Evolutionary conservation across 306 rosid species (phyloP).

Genomic region (Morella rubra): DNA sequence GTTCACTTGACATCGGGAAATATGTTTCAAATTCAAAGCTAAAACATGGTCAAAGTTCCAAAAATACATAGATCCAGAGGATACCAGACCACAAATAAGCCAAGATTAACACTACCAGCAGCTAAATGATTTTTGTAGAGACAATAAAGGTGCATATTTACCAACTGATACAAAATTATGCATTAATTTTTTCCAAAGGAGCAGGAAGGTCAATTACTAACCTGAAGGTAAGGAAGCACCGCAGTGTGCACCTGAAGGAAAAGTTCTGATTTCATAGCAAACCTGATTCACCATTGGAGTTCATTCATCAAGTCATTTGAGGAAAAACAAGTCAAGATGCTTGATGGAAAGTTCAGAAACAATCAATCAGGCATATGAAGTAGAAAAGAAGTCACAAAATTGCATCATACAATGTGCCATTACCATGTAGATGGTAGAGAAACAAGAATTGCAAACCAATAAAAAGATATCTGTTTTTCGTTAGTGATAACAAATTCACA

Average conservation of each 20-base stretch:
- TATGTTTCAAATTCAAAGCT: conserved; percentile 14
- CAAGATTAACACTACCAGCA: not conserved
- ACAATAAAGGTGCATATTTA: not conserved
- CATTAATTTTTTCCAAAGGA: not conserved
- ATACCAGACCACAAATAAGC: not conserved
- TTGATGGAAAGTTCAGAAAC: conserved; percentile 5
- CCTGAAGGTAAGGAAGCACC: conserved; percentile 83
- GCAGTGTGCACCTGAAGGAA: conserved; percentile 52
- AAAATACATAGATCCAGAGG: not conserved
- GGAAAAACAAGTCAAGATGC: conserved; percentile 16
- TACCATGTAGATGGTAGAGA: not conserved
- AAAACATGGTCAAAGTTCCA: conserved; percentile 1
- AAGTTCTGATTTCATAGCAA: conserved; percentile 57
- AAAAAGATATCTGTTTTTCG: not conserved
- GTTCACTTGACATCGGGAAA: conserved; percentile 4
- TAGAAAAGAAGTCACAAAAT: not conserved
- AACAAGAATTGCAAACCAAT: not conserved
- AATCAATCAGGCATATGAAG: conserved; percentile 6
- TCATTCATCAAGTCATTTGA: not conserved
- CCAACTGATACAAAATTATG: not conserved
- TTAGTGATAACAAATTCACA: not conserved
- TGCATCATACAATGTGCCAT: not conserved
- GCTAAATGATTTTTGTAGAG: not conserved
- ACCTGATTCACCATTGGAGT: conserved; percentile 53
- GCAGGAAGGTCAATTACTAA: conserved; percentile 23